A percentile compares a stretch with the other conserved stretches of the same genome.
These are phyloP conservation scores for Pelargonium citronellum DNA, from an alignment of 441 rosid species.

Conservation along the genomic window DNA sequence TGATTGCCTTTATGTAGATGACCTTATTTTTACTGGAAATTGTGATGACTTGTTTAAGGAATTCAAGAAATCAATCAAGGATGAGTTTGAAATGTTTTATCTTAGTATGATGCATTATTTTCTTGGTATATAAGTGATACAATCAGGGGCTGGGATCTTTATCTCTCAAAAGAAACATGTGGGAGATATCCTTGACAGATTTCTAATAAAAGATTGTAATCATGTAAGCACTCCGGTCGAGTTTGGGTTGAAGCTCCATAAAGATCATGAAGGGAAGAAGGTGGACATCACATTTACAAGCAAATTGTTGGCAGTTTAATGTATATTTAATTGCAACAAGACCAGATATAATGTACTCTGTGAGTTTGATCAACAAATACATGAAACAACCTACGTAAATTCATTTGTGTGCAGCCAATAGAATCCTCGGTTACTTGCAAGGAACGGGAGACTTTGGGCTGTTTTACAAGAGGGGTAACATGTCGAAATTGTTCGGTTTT, in stretches of 20 bases:
- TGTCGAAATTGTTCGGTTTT: neutral
- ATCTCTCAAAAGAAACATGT: neutral
- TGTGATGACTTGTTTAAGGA: neutral
- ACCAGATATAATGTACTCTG: too few relatives aligned
- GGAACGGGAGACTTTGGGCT: neutral
- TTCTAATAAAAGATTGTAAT: neutral
- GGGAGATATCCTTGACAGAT: neutral
- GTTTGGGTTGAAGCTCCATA: neutral
- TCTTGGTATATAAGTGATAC: neutral
- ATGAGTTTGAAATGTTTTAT: neutral
- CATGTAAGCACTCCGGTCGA: neutral
- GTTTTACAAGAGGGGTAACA: neutral
- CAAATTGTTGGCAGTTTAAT: neutral
- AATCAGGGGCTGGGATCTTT: conserved; percentile 1
- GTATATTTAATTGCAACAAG: neutral
- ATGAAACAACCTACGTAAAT: neutral
- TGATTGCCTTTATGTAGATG: too few relatives aligned
- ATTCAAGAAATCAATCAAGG: neutral
- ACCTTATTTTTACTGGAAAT: neutral
- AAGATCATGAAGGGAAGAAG: conserved; percentile 6
- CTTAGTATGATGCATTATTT: neutral
- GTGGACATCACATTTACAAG: neutral
- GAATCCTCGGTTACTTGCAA: neutral
- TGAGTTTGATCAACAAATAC: neutral
- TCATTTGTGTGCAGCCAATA: neutral